Evolutionary conservation across 306 rosid species (phyloP).

Genomic region (Clitoria ternatea): DNA sequence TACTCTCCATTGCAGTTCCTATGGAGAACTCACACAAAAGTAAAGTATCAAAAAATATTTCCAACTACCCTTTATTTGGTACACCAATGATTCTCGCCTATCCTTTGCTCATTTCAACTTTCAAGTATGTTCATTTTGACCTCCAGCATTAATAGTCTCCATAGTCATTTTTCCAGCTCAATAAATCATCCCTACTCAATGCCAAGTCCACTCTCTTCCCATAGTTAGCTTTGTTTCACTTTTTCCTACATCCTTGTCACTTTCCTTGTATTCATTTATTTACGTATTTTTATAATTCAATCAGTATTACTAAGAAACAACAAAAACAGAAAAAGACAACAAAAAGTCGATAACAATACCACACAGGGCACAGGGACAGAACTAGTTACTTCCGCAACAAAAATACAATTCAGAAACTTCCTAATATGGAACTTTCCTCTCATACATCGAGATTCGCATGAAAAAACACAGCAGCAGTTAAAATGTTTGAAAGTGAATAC

Average conservation of each 20-base stretch:
- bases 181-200: background rate
- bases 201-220: constrained; percentile 9
- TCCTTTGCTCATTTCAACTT: constrained; percentile 1
- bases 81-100: background rate
- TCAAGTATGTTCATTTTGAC: constrained; percentile 1
- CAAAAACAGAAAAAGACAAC: background rate
- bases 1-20: background rate
- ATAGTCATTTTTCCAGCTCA: constrained; percentile 7
- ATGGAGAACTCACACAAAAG: constrained; percentile 11
- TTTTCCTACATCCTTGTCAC: background rate
- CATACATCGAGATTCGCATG: background rate
- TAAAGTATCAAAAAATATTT: constrained; percentile 1
- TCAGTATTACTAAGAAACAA: background rate
- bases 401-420: background rate
- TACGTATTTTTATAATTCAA: constrained; percentile 2
- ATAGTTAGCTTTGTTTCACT: background rate
- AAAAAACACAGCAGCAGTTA: background rate
- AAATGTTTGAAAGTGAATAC: background rate
- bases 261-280: background rate
- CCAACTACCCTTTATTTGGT: background rate
- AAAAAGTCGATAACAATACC: background rate
- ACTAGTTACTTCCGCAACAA: constrained; percentile 1
- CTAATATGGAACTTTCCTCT: background rate
- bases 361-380: background rate
- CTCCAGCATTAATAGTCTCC: background rate